Evolutionary conservation across 768 basidiomycete genomes (phyloP), one percentile per base, ranked within the genome.

Genomic region (Russula griseocarnosa): DNA sequence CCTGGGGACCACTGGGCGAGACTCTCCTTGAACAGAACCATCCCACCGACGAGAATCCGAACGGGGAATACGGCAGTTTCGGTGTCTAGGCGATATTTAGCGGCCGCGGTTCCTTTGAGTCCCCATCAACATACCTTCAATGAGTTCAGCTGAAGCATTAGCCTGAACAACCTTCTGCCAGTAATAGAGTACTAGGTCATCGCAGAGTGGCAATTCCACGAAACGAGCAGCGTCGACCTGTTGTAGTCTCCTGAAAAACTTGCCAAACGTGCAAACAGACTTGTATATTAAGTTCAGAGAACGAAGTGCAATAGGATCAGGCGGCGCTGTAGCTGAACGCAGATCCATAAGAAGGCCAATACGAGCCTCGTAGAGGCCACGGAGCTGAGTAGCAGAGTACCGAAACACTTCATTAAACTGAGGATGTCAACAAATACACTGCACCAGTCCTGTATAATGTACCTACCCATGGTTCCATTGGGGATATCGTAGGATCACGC

Each of bases 11-110:
- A 94, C 70, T 86, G 87, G 10, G 84, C 80, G 26, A 94, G 79
- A 67, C 83, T 89, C 62, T 92, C 92, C 69, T 88, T 91, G 76
- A 94, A 93, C 10, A 94, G 75, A 7, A 89, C 87, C 85, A 94
- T 87, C 3, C 87, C 88, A 70, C 92, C 91, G 0, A 93, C 88
- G 62, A 94, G 77, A 70, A 90, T 85, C 13, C 87, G 84, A 26
- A 89, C 79, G n/a, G 92, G 92, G 71, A 86, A 92, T 2, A 86
- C 73, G 2, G 85, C 87, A 50, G 78, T 74, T 34, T 78, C 72
- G 0, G 85, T 82, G 72, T 93, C 90, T 92, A 62, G 18, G 22
- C 3, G 10, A 58, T 24, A 32, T 38, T 54, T 20, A 40, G 61
- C 52, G 38, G 60, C 20, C 32, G 22, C 18, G 36, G 26, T 22